These are phyloP conservation scores for Triticum turgidum DNA, from an alignment of 176 grass and related monocot genomes.

Conservation along the genomic window DNA sequence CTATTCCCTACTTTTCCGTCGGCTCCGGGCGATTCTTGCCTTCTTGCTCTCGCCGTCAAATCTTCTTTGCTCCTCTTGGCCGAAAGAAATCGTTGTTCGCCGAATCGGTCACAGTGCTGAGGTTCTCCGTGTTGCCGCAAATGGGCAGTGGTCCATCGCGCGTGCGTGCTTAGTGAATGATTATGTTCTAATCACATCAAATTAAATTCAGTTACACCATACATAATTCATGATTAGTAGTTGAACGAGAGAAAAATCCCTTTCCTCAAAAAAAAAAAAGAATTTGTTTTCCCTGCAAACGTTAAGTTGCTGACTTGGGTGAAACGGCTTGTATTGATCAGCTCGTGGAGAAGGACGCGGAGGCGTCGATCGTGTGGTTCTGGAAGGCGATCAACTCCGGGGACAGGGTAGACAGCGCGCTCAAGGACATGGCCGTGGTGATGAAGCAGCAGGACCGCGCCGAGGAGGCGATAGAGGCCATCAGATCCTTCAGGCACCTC, in stretches of 20 bases:
- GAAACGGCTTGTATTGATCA: slow-evolving; percentile 28
- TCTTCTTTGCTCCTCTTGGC: neutral
- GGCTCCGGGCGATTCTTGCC: neutral
- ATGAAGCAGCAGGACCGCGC: slow-evolving; percentile 84
- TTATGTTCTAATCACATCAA: neutral
- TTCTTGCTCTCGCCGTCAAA: neutral
- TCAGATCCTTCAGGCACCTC: slow-evolving; percentile 78
- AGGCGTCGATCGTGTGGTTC: slow-evolving; percentile 78
- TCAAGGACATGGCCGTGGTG: slow-evolving; percentile 92
- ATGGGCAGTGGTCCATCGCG: neutral
- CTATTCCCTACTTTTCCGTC: neutral
- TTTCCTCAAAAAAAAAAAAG: too few relatives aligned
- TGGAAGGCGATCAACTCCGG: slow-evolving; percentile 78
- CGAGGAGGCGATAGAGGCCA: slow-evolving; percentile 79
- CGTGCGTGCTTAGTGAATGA: neutral
- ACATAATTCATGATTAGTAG: neutral
- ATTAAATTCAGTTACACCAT: neutral
- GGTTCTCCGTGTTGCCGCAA: neutral
- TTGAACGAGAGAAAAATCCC: too few relatives aligned
- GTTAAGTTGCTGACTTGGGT: neutral
- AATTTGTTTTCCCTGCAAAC: neutral
- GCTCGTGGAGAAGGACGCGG: slow-evolving; percentile 86
- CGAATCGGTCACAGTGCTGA: neutral
- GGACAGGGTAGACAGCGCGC: slow-evolving; percentile 73
- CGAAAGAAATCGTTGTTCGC: neutral